These are phyloP conservation scores for Termitomyces sp. DNA, from an alignment of 768 basidiomycete species.

Conservation along the genomic window DNA sequence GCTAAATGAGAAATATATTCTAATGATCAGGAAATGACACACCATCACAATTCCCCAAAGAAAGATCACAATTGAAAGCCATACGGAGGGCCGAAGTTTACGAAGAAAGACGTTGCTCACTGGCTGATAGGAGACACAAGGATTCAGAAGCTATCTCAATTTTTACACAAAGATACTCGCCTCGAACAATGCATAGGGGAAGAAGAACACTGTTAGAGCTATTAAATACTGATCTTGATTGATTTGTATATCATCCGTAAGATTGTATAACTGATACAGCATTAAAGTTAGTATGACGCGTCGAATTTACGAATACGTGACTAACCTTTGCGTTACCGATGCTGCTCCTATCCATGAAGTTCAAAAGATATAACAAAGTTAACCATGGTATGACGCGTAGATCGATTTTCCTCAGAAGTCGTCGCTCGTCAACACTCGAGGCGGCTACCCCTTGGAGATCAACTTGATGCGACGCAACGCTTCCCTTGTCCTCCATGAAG, in stretches of 20 bases:
- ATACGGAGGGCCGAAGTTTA: constrained; percentile 58
- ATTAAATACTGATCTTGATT: constrained; percentile 57
- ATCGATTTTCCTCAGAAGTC: constrained; percentile 57
- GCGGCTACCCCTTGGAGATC: constrained; percentile 50
- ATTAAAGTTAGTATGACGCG: neutral
- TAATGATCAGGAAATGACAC: neutral
- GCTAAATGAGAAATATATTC: neutral
- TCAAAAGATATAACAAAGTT: constrained; percentile 66
- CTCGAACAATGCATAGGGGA: constrained; percentile 67
- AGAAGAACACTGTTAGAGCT: constrained; percentile 71
- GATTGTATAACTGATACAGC: constrained; percentile 45
- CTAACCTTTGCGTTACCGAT: constrained; percentile 72
- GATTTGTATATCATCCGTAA: constrained; percentile 52
- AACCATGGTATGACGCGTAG: constrained; percentile 71
- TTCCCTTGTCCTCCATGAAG: constrained; percentile 17
- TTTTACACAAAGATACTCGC: constrained; percentile 25
- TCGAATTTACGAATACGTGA: neutral
- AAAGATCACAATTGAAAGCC: constrained; percentile 48
- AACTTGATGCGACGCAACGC: constrained; percentile 18
- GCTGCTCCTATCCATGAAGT: constrained; percentile 60
- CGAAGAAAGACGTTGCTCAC: constrained; percentile 58
- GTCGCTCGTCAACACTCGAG: constrained; percentile 46
- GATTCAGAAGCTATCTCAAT: neutral
- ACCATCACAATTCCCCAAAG: constrained; percentile 47
- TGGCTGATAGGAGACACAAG: constrained; percentile 31